Conservation (phyloP, 2,329 filamentous ascomycete species). For the Clonostachys rosea region DNA sequence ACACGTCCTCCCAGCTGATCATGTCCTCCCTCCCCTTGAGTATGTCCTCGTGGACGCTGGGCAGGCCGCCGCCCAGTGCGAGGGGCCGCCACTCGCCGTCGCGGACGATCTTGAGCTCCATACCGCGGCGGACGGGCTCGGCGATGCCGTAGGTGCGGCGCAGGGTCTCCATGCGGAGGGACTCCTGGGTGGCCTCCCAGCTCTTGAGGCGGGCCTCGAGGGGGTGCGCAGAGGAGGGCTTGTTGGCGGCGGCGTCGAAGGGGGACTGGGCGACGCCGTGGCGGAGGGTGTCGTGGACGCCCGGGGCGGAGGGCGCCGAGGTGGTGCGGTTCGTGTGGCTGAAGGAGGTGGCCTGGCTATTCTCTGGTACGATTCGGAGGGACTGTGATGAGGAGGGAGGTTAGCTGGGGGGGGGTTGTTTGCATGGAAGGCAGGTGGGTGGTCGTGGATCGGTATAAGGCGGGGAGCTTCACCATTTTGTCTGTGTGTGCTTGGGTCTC, state of each 20-base stretch:
- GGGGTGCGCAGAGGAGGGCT: conserved; percentile 67
- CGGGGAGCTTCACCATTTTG: conserved; percentile 43
- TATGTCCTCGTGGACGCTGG: conserved; percentile 84
- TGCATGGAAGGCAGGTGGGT: conserved; percentile 1
- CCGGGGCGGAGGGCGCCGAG: conserved; percentile 84
- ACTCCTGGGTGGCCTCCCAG: conserved; percentile 88
- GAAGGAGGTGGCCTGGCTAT: conserved; percentile 61
- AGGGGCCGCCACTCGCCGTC: conserved; percentile 77
- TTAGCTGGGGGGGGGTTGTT: conserved; percentile 6
- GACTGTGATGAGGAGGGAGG: conserved; percentile 46
- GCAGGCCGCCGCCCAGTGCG: conserved; percentile 52
- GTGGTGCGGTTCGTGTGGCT: conserved; percentile 56
- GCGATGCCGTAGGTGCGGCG: conserved; percentile 86
- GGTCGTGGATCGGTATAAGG: conserved; percentile 1
- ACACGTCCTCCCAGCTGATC: conserved; percentile 92
- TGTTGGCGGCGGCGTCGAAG: conserved; percentile 34
- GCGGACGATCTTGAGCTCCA: conserved; percentile 88
- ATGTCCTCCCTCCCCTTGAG: conserved; percentile 72
- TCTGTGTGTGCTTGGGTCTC: conserved; percentile 7
- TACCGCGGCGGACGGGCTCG: conserved; percentile 85
- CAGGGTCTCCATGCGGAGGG: conserved; percentile 82
- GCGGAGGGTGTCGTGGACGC: conserved; percentile 90
- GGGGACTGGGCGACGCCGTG: conserved; percentile 69
- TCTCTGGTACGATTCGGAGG: conserved; percentile 80
- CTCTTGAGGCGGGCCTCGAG: conserved; percentile 84